Base-by-base conservation (phyloP, 306 rosid species). In the Mimosa bimucronata region DNA sequence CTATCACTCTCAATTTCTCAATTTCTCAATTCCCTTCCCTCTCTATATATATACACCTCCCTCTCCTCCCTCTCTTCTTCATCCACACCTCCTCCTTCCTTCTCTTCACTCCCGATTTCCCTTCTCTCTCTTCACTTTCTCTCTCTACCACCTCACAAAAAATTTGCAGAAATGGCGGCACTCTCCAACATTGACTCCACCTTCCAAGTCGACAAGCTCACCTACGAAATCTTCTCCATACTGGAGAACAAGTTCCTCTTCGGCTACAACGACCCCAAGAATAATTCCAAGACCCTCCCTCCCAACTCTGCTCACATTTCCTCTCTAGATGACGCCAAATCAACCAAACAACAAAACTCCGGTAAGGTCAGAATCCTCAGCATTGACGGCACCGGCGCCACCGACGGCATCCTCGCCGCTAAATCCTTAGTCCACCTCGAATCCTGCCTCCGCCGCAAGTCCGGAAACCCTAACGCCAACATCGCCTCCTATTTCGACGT, bases 221-320 rank as follows among this genome's bases (percentile, higher is more conserved):
- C 97, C 79, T 87, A 91, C 69, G 97, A 94, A 82, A 94, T 94
- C 90, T 94, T 94, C 92, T 94, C 98, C 38, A 87, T 92, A 26
- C 83, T 94, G 31, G 98, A 94, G 34, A 94, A 90, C 69, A 88
- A 91, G 44, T 94, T 94, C 81, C 97, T 94, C 61, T 94, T 94
- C 58, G 97, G 97, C 61, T 87, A 89, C 79, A 78, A 80, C 40
- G 76, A 83, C 2, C 2, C 81, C 14, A 80, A 83, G 12, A 34
- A n/a, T n/a, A 83, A 83, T 16, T 19, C 76, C 0, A 80, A 78
- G 48, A 77, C 38, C 70, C 74, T 79, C 0, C 9, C 67, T 21
- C 13, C 76, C 15, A 80, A 80, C 55, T 58, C 80, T 7, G 10
- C 73, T 21, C 82, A 74, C 25, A 66, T 75, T 61, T 31, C 53